Percentiles rank a stretch among this genome's conserved stretches.
These are phyloP conservation scores for Albatrellus ellisii DNA, from an alignment of 768 basidiomycete species.

Conservation along the genomic window DNA sequence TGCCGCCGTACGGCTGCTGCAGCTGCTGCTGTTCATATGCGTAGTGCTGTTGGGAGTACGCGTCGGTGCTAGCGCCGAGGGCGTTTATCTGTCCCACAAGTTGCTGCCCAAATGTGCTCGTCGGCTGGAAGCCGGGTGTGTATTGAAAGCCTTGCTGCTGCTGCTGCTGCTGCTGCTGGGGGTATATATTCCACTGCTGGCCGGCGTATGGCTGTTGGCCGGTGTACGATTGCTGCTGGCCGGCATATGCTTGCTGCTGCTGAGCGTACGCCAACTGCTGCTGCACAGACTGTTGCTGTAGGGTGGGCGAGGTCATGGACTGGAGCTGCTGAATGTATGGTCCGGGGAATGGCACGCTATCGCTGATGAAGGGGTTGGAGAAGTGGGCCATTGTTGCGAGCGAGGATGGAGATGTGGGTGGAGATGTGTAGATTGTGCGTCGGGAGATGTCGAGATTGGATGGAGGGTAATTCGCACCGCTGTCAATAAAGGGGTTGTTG, in stretches of 20 bases:
- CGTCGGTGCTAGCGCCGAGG: slow-evolving; percentile 10
- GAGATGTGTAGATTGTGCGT: too few relatives aligned
- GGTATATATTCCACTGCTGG: too few relatives aligned
- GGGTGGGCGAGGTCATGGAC: not conserved
- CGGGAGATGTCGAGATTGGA: too few relatives aligned
- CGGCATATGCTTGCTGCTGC: not conserved
- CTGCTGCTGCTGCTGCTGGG: slow-evolving; percentile 9
- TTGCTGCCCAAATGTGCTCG: slow-evolving; percentile 7
- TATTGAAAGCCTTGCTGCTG: slow-evolving; percentile 4
- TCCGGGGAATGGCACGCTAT: slow-evolving; percentile 21
- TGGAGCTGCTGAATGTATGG: slow-evolving; percentile 3
- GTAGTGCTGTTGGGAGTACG: slow-evolving; percentile 14
- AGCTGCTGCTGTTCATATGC: slow-evolving; percentile 12
- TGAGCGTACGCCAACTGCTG: slow-evolving; percentile 3
- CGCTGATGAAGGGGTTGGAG: slow-evolving; percentile 10
- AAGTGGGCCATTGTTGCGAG: slow-evolving; percentile 15
- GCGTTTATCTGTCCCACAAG: slow-evolving; percentile 11
- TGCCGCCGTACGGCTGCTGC: slow-evolving; percentile 9
- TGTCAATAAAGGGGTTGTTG: slow-evolving; percentile 62
- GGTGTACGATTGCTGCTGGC: too few relatives aligned
- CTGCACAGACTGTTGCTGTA: not conserved
- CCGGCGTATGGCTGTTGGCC: slow-evolving; percentile 8
- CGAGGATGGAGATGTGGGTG: slow-evolving; percentile 53
- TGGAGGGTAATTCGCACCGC: too few relatives aligned
- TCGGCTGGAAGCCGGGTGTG: slow-evolving; percentile 7